Evolutionary conservation across 116 monocot species (phyloP).

Genomic region (Papilionanthe hybrid): DNA sequence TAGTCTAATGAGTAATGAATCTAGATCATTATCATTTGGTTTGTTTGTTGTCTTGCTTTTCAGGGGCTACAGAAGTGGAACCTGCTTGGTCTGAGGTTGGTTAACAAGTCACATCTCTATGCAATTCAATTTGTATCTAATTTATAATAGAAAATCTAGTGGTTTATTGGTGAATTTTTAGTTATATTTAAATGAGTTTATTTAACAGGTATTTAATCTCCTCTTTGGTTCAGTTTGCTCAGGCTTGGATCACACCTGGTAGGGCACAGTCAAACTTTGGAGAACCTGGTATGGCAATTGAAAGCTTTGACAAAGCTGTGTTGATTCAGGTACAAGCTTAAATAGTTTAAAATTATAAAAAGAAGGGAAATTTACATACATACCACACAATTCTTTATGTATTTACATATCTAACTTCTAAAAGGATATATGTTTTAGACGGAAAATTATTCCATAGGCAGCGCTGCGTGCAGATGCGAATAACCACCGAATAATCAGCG

Average conservation of each 20-base stretch:
- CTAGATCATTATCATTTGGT: background rate
- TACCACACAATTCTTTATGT: no score
- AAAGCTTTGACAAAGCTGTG: constrained; percentile 68
- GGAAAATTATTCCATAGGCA: no score
- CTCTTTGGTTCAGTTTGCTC: constrained; percentile 5
- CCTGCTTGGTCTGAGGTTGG: constrained; percentile 79
- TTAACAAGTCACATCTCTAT: constrained; percentile 6
- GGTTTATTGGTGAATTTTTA: no score
- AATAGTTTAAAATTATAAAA: background rate
- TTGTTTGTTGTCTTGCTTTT: constrained; percentile 9
- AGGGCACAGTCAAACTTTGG: constrained; percentile 88
- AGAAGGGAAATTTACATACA: no score
- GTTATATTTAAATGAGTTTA: no score
- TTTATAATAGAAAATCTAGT: no score
- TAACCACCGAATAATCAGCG: no score
- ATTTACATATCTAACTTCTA: no score
- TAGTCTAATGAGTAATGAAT: no score
- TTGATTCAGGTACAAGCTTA: constrained; percentile 39
- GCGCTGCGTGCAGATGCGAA: no score
- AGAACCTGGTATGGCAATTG: constrained; percentile 68
- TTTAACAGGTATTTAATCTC: no score
- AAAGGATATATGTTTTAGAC: no score
- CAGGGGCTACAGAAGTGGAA: constrained; percentile 75
- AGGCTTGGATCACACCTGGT: constrained; percentile 84
- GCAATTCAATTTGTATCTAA: background rate